Percentiles rank a stretch among this genome's conserved stretches.
phyloP scores from a whole-genome alignment of 805 yeast species.

The Candida railenensis region DNA sequence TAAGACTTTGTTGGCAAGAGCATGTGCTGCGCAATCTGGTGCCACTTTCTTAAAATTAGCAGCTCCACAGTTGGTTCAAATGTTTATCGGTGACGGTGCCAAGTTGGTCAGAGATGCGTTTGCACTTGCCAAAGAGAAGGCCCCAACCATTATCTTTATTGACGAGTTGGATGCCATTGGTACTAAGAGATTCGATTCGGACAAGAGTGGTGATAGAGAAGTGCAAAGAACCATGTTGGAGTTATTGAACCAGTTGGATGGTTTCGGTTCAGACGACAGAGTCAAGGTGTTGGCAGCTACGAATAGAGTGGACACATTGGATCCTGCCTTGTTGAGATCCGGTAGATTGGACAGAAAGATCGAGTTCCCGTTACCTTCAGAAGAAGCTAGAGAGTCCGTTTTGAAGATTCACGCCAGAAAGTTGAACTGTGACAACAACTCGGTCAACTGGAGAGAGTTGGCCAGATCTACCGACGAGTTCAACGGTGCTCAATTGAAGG shows the following conservation, averaged over 20 bases:
- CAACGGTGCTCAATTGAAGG: conserved; percentile 98
- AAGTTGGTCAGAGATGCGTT: conserved; percentile 46
- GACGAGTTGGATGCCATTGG: conserved; percentile 50
- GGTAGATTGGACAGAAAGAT: conserved; percentile 98
- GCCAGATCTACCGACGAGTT: conserved; percentile 98
- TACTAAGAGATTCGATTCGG: conserved; percentile 45
- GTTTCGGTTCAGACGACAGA: conserved; percentile 95
- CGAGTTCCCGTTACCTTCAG: conserved; percentile 96
- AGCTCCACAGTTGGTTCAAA: conserved; percentile 47
- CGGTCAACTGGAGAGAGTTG: conserved; percentile 96
- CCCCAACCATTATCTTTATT: conserved; percentile 46
- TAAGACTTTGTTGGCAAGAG: conserved; percentile 46
- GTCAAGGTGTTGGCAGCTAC: conserved; percentile 98
- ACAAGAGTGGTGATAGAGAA: conserved; percentile 46
- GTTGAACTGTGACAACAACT: conserved; percentile 82
- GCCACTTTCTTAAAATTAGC: conserved; percentile 45
- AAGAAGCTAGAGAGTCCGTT: conserved; percentile 96
- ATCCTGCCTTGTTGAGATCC: conserved; percentile 96
- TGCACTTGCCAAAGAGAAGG: conserved; percentile 46
- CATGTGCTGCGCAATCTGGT: conserved; percentile 48
- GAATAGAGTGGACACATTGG: conserved; percentile 94
- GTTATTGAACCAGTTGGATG: conserved; percentile 63
- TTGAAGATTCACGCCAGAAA: conserved; percentile 96
- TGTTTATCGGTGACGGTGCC: conserved; percentile 49
- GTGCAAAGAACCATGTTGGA: conserved; percentile 51